Percentiles rank a stretch among this genome's conserved stretches.
These are phyloP conservation scores for Lanmaoa rubissima DNA, from an alignment of 768 basidiomycete genomes.

Conservation along the genomic window DNA sequence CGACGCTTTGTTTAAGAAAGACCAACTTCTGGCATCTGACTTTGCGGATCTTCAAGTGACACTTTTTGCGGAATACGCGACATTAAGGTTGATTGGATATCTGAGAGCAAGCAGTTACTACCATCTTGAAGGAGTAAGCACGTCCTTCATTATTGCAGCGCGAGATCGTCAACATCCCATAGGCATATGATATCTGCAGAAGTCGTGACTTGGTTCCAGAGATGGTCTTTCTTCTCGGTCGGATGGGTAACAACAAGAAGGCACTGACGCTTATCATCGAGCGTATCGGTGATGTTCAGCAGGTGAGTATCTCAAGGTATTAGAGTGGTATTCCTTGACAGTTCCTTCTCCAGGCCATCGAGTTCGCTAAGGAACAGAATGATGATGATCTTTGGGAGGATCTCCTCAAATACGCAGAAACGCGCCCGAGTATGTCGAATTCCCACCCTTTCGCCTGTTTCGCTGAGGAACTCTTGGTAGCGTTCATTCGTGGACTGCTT, in stretches of 20 bases:
- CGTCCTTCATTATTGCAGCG: neutral
- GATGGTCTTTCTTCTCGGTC: slow-evolving; percentile 95
- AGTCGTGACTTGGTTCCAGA: slow-evolving; percentile 86
- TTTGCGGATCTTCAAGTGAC: slow-evolving; percentile 90
- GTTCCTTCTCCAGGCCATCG: slow-evolving; percentile 67
- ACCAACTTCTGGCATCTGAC: slow-evolving; percentile 71
- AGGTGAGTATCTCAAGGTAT: slow-evolving; percentile 45
- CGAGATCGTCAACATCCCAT: neutral
- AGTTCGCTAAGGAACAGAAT: slow-evolving; percentile 95
- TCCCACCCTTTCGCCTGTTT: neutral
- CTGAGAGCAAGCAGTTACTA: slow-evolving; percentile 89
- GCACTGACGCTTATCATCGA: slow-evolving; percentile 95
- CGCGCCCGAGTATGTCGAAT: slow-evolving; percentile 66
- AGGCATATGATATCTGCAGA: slow-evolving; percentile 88
- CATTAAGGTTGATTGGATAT: slow-evolving; percentile 81
- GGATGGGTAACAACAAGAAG: slow-evolving; percentile 97
- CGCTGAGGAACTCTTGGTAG: slow-evolving; percentile 36
- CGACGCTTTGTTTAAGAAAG: slow-evolving; percentile 85
- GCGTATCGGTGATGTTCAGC: slow-evolving; percentile 85
- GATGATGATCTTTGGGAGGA: slow-evolving; percentile 99
- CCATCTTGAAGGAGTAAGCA: slow-evolving; percentile 72
- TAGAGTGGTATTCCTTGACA: neutral
- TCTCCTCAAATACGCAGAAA: slow-evolving; percentile 90
- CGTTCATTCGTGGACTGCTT: slow-evolving; percentile 90
- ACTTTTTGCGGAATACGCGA: slow-evolving; percentile 88